phyloP scores from a whole-genome alignment of 164 flowering plant species.

The Aristolochia fimbriata region DNA sequence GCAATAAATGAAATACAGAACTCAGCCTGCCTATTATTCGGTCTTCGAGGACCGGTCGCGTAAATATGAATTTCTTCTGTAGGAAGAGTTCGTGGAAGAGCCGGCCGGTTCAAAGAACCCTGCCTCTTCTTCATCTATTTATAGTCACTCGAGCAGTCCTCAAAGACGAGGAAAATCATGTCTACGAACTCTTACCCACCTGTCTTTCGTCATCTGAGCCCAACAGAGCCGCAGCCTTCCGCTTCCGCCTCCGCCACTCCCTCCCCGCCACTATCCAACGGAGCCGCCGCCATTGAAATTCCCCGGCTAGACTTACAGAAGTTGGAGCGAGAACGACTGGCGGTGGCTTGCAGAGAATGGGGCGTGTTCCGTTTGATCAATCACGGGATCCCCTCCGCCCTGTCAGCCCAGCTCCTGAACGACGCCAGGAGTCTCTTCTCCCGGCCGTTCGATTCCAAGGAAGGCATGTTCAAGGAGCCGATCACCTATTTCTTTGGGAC shows the following conservation, averaged over 20 bases:
- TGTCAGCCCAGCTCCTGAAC: conserved; percentile 25
- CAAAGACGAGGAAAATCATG: background rate
- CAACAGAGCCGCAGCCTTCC: background rate
- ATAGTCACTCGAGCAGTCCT: too few species aligned
- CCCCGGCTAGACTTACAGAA: conserved; percentile 42
- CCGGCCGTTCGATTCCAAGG: conserved; percentile 46
- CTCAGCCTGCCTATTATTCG: too few species aligned
- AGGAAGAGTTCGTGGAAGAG: too few species aligned
- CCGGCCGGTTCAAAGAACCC: too few species aligned
- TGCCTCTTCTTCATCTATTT: too few species aligned
- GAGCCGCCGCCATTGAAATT: conserved; percentile 1
- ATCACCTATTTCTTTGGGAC: conserved; percentile 61
- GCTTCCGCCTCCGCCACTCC: background rate
- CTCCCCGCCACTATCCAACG: background rate
- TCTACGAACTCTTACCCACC: conserved; percentile 1
- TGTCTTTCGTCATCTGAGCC: background rate
- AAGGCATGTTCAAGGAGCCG: conserved; percentile 16
- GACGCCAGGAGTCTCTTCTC: conserved; percentile 26
- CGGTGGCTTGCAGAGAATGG: conserved; percentile 45
- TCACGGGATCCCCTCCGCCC: conserved; percentile 48
- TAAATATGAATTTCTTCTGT: too few species aligned
- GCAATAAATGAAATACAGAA: too few species aligned
- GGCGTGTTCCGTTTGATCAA: conserved; percentile 58
- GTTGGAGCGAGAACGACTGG: conserved; percentile 16
- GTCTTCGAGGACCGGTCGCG: too few species aligned